These are phyloP conservation scores for Salix koriyanagi DNA, from an alignment of 345 rosid genomes.

Conservation along the genomic window DNA sequence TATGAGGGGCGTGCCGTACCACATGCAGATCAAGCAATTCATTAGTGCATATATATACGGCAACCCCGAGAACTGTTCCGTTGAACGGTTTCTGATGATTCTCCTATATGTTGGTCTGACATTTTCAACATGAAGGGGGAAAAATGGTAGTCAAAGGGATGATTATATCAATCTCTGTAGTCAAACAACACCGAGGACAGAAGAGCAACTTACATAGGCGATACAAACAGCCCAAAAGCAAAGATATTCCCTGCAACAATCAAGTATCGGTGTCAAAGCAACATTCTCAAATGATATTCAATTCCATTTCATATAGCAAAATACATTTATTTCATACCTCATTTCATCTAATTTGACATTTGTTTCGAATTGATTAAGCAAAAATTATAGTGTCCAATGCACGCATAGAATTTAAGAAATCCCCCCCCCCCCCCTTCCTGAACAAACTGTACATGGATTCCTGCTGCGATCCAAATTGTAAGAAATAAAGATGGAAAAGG, in stretches of 20 bases:
- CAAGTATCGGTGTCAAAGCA: not conserved
- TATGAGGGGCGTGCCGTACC: conserved; percentile 77
- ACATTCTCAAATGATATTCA: not conserved
- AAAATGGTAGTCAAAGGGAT: conserved; percentile 7
- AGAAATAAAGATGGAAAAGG: too few relatives aligned
- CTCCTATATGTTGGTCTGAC: conserved; percentile 82
- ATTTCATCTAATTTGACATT: not conserved
- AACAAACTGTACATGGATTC: too few relatives aligned
- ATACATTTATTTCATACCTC: not conserved
- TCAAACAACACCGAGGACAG: not conserved
- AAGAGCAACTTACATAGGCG: conserved; percentile 63
- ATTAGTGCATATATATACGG: conserved; percentile 78
- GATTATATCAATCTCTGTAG: not conserved
- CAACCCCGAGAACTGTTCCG: conserved; percentile 77
- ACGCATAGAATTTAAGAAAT: not conserved
- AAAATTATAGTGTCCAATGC: not conserved
- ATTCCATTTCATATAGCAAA: not conserved
- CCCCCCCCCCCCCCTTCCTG: too few relatives aligned
- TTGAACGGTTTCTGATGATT: conserved; percentile 68
- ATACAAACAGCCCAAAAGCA: conserved; percentile 75
- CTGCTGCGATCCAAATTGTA: too few relatives aligned
- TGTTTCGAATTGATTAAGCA: not conserved
- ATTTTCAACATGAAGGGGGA: conserved; percentile 2
- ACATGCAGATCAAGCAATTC: conserved; percentile 74
- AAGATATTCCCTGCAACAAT: conserved; percentile 68